These are phyloP conservation scores for Leptomonas seymouri DNA, from an alignment of 208 protist genomes.

Conservation along the genomic window DNA sequence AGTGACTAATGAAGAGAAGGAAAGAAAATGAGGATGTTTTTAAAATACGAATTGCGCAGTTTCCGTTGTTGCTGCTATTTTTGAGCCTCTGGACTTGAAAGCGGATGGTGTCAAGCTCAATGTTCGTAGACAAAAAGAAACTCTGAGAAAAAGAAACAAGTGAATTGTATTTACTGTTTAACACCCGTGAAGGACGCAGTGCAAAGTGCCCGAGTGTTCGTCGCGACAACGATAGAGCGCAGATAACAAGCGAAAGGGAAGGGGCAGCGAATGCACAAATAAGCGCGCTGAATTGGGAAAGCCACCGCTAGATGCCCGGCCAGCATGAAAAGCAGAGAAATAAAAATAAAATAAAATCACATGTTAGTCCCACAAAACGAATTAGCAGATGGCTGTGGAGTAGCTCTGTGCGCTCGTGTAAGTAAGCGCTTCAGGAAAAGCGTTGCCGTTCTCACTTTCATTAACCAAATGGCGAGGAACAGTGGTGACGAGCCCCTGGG, in stretches of 20 bases:
- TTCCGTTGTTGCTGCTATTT: not conserved
- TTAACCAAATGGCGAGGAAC: constrained; percentile 32
- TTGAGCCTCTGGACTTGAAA: not conserved
- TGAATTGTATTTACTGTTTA: not conserved
- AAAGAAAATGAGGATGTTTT: not conserved
- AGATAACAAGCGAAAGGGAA: not conserved
- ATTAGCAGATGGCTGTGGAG: constrained; percentile 12
- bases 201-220: not conserved
- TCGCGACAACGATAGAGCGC: not conserved
- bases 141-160: too few relatives aligned
- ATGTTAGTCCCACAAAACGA: not conserved
- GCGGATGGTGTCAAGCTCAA: not conserved
- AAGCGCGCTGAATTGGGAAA: not conserved
- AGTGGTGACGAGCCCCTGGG: constrained; percentile 37
- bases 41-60: too few relatives aligned
- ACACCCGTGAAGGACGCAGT: not conserved
- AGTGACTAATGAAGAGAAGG: constrained; percentile 1
- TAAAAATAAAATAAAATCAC: constrained; percentile 1
- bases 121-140: too few relatives aligned
- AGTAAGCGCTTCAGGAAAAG: constrained; percentile 9
- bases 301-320: not conserved
- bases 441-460: constrained; percentile 11
- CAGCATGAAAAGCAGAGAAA: not conserved
- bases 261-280: not conserved
- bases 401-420: not conserved